Base-by-base conservation (phyloP, 441 rosid species). In the Melastoma candidum region DNA sequence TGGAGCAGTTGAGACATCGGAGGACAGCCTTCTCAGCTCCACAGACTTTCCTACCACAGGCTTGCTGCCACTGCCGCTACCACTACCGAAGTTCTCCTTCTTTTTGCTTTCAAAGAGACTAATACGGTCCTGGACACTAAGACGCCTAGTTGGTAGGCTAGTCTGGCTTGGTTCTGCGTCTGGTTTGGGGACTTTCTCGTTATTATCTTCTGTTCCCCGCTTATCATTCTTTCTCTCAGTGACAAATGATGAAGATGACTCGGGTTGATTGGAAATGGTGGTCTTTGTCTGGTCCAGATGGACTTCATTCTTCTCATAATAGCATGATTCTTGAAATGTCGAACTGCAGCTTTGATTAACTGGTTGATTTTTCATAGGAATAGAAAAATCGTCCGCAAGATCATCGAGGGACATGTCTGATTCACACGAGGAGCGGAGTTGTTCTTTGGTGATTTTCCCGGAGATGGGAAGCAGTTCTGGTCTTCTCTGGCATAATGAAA, bases 91-190 rank as follows among this genome's bases (percentile, higher is more conserved):
- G 56, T 54, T 82, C 63, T 80, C 97, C 71, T 94, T 87, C 81
- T 83, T 93, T 75, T 85, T 89, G 69, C 77, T 94, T 79, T 94
- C 99, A 73, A 94, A 89, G 45, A 94, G 77, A 72, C 63, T 90
- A 72, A 94, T 94, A 59, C 99, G 80, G 70, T 94, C 99, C 82
- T 94, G 99, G 65, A 94, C 99, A 54, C 99, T 94, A 56, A 94
- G 97, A 67, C 90, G 71, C 75, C 97, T 85, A 11, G 77, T 51
- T 50, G 84, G 76, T 57, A 80, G 94, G 71, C 79, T 70, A 9
- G 67, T 48, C 68, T 74, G 94, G 71, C 64, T 73, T 36, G 76
- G 63, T 45, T 66, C 39, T 29, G 77, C 63, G 70, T 89, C 95
- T 13, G 57, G 36, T 51, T 57, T 47, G 27, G 54, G 63, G 44